Evolutionary conservation across 2,329 filamentous ascomycete genomes (phyloP).

Genomic region (Aspergillus brasiliensis): DNA sequence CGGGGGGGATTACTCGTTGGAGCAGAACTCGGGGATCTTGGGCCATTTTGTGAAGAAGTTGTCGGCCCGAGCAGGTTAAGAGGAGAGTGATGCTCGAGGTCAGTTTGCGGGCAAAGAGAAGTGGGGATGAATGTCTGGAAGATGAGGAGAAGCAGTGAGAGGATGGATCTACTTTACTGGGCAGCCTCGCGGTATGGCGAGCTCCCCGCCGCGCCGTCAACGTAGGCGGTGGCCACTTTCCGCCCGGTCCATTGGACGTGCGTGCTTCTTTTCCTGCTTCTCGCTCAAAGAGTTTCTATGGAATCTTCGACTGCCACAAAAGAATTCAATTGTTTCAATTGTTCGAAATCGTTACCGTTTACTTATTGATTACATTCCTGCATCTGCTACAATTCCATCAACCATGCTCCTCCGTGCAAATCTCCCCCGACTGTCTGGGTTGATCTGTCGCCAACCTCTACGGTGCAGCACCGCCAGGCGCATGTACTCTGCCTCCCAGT

Average conservation of each 20-base stretch:
- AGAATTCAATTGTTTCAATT: neutral
- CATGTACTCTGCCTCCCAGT: constrained; percentile 30
- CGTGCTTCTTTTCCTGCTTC: neutral
- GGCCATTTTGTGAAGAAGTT: constrained; percentile 59
- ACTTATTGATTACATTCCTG: constrained; percentile 7
- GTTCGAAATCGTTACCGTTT: neutral
- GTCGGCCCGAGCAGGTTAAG: constrained; percentile 2
- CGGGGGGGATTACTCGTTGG: constrained; percentile 63
- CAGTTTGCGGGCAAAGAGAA: neutral
- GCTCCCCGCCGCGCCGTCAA: constrained; percentile 14
- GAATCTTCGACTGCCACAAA: neutral
- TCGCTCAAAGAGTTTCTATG: neutral
- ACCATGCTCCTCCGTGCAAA: constrained; percentile 16
- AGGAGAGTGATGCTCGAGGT: constrained; percentile 6
- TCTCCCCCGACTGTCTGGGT: constrained; percentile 17
- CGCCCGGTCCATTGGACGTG: constrained; percentile 7
- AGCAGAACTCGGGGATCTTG: constrained; percentile 77
- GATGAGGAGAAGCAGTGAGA: constrained; percentile 7
- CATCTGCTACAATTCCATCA: neutral
- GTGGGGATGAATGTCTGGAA: neutral
- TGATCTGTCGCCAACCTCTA: constrained; percentile 8
- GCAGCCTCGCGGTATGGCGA: constrained; percentile 1
- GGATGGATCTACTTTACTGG: neutral
- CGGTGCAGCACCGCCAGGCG: constrained; percentile 6
- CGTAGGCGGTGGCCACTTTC: constrained; percentile 23